These are phyloP conservation scores for Coemansia sp. DNA, from an alignment of 192 early-diverging fungal genomes.

Conservation along the genomic window DNA sequence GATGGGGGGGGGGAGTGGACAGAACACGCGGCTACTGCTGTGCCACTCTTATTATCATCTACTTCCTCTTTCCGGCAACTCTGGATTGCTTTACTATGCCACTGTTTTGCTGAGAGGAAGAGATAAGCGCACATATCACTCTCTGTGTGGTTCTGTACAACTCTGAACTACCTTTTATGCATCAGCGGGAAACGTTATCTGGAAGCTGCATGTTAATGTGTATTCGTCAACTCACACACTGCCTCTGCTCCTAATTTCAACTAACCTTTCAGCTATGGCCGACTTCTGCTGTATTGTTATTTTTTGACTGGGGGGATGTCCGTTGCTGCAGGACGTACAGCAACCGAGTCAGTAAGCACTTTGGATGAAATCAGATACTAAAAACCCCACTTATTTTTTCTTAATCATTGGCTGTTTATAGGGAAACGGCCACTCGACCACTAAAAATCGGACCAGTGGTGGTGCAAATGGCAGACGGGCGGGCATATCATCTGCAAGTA, in stretches of 20 bases:
- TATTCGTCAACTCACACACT: not conserved
- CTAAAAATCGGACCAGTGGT: conserved; percentile 18
- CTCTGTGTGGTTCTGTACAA: not conserved
- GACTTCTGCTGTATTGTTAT: not conserved
- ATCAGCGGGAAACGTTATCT: not conserved
- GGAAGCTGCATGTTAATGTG: not conserved
- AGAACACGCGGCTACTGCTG: not conserved
- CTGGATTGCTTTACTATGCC: not conserved
- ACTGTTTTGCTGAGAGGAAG: not conserved
- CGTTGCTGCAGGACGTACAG: not conserved
- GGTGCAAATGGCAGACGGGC: conserved; percentile 16
- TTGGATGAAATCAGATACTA: not conserved
- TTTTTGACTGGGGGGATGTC: not conserved
- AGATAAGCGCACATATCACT: not conserved
- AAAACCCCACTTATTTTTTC: not conserved
- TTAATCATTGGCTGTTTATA: conserved; percentile 2
- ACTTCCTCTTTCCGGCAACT: not conserved
- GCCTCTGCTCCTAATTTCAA: not conserved
- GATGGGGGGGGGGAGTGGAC: not conserved
- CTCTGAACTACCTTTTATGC: not conserved
- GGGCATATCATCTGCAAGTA: conserved; percentile 1
- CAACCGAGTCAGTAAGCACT: not conserved
- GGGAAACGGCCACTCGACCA: conserved; percentile 43
- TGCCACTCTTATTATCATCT: not conserved
- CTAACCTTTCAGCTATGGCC: not conserved